Percentiles rank a stretch among this genome's conserved stretches.
These are phyloP conservation scores for Gaertneriomyces semiglobifer DNA, from an alignment of 192 early-diverging fungal genomes.

Conservation along the genomic window DNA sequence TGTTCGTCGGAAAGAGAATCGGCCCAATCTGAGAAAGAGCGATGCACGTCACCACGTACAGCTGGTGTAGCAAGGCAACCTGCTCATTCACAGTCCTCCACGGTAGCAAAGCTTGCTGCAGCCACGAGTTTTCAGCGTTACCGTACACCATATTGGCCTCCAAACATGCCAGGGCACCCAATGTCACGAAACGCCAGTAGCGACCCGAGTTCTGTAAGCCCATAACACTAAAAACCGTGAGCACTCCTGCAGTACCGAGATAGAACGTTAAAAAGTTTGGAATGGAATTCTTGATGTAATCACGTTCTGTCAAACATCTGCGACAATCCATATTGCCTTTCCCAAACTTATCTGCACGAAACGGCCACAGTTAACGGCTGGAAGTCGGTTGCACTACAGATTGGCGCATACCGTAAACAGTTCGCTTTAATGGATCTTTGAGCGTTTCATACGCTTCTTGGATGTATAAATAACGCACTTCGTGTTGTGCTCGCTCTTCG, in stretches of 20 bases:
- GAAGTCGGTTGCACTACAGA: background rate
- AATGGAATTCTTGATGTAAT: slow-evolving; percentile 31
- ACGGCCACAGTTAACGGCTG: background rate
- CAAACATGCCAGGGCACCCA: slow-evolving; percentile 28
- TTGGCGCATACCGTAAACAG: slow-evolving; percentile 41
- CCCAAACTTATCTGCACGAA: slow-evolving; percentile 41
- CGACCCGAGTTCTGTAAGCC: slow-evolving; percentile 40
- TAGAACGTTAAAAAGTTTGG: slow-evolving; percentile 32
- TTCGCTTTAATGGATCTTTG: slow-evolving; percentile 38
- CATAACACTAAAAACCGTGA: slow-evolving; percentile 39
- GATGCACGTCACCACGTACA: slow-evolving; percentile 41
- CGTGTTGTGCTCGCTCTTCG: slow-evolving; percentile 4
- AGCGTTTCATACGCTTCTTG: slow-evolving; percentile 44
- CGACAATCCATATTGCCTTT: slow-evolving; percentile 22
- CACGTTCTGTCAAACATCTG: slow-evolving; percentile 41
- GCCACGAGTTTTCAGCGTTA: slow-evolving; percentile 1
- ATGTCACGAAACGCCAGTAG: slow-evolving; percentile 42
- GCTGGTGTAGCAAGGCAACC: slow-evolving; percentile 42
- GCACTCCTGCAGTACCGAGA: slow-evolving; percentile 22
- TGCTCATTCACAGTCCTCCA: slow-evolving; percentile 43
- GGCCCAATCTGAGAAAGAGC: slow-evolving; percentile 49
- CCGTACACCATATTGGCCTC: slow-evolving; percentile 32
- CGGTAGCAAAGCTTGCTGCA: slow-evolving; percentile 17
- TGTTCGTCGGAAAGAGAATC: slow-evolving; percentile 35
- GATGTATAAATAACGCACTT: slow-evolving; percentile 35